A percentile compares a stretch with the other conserved stretches of the same genome.
Conservation (phyloP, 148 eudicot species). For the Camellia japonica region DNA sequence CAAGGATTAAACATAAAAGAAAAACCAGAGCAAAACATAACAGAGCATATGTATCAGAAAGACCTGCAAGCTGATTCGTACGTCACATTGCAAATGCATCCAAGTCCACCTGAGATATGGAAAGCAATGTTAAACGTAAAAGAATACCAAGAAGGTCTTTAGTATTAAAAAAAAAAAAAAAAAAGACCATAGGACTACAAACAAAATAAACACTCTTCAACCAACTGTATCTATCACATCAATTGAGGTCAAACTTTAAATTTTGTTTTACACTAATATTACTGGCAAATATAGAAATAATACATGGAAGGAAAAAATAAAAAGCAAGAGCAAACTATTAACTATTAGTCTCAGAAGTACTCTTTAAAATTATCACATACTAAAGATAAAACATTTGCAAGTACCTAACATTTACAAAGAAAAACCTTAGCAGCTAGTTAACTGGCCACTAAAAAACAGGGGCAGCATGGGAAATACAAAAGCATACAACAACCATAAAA, state of each 20-base stretch:
- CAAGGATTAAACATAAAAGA: no score
- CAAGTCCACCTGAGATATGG: conserved; percentile 7
- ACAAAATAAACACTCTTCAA: background rate
- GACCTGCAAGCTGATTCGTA: no score
- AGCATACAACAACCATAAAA: background rate
- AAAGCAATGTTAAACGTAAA: background rate
- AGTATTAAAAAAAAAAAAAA: background rate
- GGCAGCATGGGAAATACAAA: background rate
- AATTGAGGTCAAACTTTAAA: background rate
- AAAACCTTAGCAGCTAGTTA: background rate
- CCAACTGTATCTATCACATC: background rate
- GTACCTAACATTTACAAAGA: background rate
- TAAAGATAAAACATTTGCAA: background rate
- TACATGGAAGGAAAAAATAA: background rate
- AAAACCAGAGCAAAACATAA: no score
- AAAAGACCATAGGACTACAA: background rate
- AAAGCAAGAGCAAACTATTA: background rate
- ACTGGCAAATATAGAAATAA: background rate
- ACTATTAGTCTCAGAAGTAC: background rate
- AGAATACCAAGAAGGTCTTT: background rate
- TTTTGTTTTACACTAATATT: background rate
- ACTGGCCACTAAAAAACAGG: background rate
- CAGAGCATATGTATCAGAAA: no score
- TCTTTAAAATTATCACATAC: background rate
- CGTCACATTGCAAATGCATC: conserved; percentile 10